Evolutionary conservation across 2,329 filamentous ascomycete species (phyloP), one percentile per base, ranked within the genome.

Genomic region (Ophiognomonia clavigignenti-juglandacearum): DNA sequence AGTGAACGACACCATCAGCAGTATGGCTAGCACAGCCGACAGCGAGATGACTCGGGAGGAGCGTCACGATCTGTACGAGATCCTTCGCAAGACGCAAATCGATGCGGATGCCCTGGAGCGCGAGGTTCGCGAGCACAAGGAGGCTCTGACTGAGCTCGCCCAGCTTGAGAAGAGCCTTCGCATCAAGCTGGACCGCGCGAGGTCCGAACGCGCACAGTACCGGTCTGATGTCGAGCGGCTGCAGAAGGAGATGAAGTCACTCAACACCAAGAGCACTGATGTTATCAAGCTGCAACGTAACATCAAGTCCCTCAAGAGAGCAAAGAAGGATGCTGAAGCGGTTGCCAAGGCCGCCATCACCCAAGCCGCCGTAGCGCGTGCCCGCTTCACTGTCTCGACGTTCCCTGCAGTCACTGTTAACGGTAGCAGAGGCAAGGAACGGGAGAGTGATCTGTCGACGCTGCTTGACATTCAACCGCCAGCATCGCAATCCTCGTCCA

Each of bases 91-190:
- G 57, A 77, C 77, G 18, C 82, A 85, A 62, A 70, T 80, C 11
- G 78, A 85, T 57, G 70, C 77, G 35, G 80, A 88, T 61, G 77
- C 82, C 27, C 72, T 93, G n/a, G 83, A 88, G 55, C 74, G 87
- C 48, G 82, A 87, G 58, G 74, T 93, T 23, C 73, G 77, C 6
- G 80, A 86, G 58, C 82, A 86, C 52, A 83, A 88, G 46, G 73
- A 79, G 46, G 75, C 80, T 13, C 78, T 91, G 40, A 77, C 78
- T 34, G 65, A 71, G 26, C 70, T 82, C 23, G 66, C 71, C 27
- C 68, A 68, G 13, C 74, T 77, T n/a, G 81, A 86, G 57, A 68
- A 71, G 18, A 71, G 79, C 9, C 72, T 88, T 14, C 75, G 81
- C 9, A 70, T 73, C 45, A 88, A 91, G 56, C 74, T 95, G 18